A percentile compares a stretch with the other conserved stretches of the same genome.
These are phyloP conservation scores for Lindgomyces ingoldianus DNA, from an alignment of 495 filamentous ascomycete species.

Conservation along the genomic window DNA sequence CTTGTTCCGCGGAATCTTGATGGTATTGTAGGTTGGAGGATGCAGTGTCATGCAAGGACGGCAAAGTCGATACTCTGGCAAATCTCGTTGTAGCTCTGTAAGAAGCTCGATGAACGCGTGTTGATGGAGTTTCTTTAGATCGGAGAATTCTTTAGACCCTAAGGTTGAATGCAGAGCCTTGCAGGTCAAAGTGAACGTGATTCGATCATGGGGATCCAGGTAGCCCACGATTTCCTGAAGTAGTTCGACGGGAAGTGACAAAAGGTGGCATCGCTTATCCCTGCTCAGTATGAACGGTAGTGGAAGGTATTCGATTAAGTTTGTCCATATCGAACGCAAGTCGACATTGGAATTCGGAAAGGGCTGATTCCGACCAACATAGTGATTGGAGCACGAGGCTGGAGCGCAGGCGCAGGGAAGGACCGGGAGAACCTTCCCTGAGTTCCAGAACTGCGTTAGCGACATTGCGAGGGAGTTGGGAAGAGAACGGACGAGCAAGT, in stretches of 20 bases:
- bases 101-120: neutral
- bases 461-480: neutral
- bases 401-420: neutral
- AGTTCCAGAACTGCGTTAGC: neutral
- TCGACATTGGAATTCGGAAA: neutral
- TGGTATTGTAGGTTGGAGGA: neutral
- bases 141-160: neutral
- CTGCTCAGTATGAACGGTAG: neutral
- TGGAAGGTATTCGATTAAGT: neutral
- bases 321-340: neutral
- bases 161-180: slow-evolving; percentile 6
- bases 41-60: slow-evolving; percentile 19
- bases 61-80: slow-evolving; percentile 8
- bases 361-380: neutral
- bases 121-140: neutral
- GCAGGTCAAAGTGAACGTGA: slow-evolving; percentile 7
- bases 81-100: slow-evolving; percentile 2
- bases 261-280: neutral
- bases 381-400: neutral
- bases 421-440: neutral
- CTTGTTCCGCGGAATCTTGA: neutral
- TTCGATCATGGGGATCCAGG: neutral
- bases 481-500: neutral
- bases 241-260: slow-evolving; percentile 9
- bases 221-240: slow-evolving; percentile 3